A percentile compares a stretch with the other conserved stretches of the same genome.
phyloP scores from a whole-genome alignment of 352 stramenopile genomes.

The Pythium chondricola region DNA sequence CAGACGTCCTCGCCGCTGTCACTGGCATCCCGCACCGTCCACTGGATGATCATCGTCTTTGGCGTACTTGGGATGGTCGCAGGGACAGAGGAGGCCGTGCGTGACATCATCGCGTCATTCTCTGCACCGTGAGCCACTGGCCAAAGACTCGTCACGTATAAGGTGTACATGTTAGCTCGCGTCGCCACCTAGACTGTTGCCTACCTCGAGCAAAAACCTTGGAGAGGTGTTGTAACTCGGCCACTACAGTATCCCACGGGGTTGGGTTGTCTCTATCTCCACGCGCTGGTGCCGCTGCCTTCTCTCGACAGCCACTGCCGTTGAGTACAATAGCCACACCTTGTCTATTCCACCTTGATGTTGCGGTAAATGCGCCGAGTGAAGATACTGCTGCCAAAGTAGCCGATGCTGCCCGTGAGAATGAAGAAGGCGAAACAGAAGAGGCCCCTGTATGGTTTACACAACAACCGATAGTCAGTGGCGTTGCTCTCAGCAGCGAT shows the following conservation, averaged over 20 bases:
- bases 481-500: no score
- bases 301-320: not conserved
- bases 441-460: slow-evolving; percentile 48
- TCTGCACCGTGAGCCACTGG: slow-evolving; percentile 7
- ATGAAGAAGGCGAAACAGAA: slow-evolving; percentile 92
- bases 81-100: slow-evolving; percentile 47
- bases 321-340: no score
- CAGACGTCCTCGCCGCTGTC: slow-evolving; percentile 24
- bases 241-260: no score
- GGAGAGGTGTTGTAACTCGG: no score
- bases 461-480: no score
- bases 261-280: not conserved
- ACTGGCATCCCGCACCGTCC: slow-evolving; percentile 27
- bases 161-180: no score
- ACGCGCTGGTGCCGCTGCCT: not conserved
- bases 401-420: slow-evolving; percentile 90
- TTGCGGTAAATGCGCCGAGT: slow-evolving; percentile 94
- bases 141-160: no score
- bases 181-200: no score
- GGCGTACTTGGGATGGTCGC: slow-evolving; percentile 61
- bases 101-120: slow-evolving; percentile 37
- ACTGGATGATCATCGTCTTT: slow-evolving; percentile 45
- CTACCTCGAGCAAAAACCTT: no score
- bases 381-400: slow-evolving; percentile 89
- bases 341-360: slow-evolving; percentile 93